Evolutionary conservation across 208 protist species (phyloP).

Genomic region (Trypanosoma rangeli): DNA sequence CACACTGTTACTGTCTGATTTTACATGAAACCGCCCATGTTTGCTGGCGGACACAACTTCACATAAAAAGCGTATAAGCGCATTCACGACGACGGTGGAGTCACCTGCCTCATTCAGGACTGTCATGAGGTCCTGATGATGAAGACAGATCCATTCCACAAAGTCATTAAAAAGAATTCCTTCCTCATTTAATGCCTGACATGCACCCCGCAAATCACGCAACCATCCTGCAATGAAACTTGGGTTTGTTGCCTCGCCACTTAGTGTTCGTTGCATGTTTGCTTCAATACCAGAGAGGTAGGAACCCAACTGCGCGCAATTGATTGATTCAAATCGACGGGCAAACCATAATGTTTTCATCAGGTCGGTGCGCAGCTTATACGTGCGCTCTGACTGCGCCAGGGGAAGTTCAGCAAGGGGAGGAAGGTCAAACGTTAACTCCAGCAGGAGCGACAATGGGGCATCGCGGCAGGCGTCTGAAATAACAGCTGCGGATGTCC

Average conservation of each 20-base stretch:
- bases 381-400: conserved; percentile 61
- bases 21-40: conserved; percentile 36
- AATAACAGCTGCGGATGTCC: conserved; percentile 71
- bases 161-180: conserved; percentile 57
- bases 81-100: conserved; percentile 63
- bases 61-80: conserved; percentile 69
- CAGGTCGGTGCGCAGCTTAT: conserved; percentile 81
- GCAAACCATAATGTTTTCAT: conserved; percentile 71
- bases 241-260: conserved; percentile 40
- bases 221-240: conserved; percentile 85
- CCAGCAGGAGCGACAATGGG: conserved; percentile 41
- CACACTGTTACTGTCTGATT: conserved; percentile 50
- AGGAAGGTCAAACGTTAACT: conserved; percentile 72
- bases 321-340: conserved; percentile 30
- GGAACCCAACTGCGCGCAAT: conserved; percentile 33
- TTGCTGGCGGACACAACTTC: conserved; percentile 62
- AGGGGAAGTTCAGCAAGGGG: conserved; percentile 78
- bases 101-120: conserved; percentile 46
- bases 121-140: conserved; percentile 41
- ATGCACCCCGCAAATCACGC: conserved; percentile 76
- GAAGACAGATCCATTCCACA: conserved; percentile 74
- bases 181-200: conserved; percentile 48
- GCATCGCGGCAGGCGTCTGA: conserved; percentile 67
- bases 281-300: conserved; percentile 68
- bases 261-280: conserved; percentile 70